Evolutionary conservation across 306 rosid species (phyloP), one percentile per base, ranked within the genome.

Genomic region (Rosa lucieae): DNA sequence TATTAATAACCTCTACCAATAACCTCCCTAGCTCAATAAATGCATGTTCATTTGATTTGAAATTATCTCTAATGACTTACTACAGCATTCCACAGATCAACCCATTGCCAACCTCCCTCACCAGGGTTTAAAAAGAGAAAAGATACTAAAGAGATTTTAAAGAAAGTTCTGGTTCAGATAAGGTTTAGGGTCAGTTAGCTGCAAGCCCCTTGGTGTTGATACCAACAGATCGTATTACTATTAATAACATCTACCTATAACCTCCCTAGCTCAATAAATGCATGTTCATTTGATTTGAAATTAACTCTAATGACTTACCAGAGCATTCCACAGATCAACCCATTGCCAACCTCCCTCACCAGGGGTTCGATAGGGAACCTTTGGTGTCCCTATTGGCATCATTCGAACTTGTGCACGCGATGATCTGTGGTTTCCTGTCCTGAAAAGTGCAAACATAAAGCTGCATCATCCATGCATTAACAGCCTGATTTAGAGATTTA

Each of bases 281-380:
- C 26, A 1, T 66, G 52, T 56, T 32, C 21, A 13, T 46, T 79
- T 23, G 23, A 49, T 21, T 44, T 17, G 66, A 29, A 67, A 23
- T 5, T 14, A 65, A 76, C 37, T 39, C 32, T 26, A 82, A 74
- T 49, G 71, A 85, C 98, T 89, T 86, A 95, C 99, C 49, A 92
- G 92, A 81, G 98, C 98, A 90, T 95, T 95, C 98, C 99, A 92
- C 72, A 95, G 81, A 85, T 95, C 99, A 86, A 95, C 93, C 99
- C 98, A 93, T 79, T 93, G 99, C 96, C 92, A 91, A 76, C 86
- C 75, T 74, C 96, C 94, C 79, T 95, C 99, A 67, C 96, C 98
- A 72, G 98, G 99, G 74, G 91, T 88, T 84, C 82, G 88, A 82
- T 95, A 95, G 48, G 93, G 94, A 49, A 95, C 99, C 83, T 85